These are phyloP conservation scores for Ostreobium quekettii DNA, from an alignment of 139 green algal genomes.

Conservation along the genomic window DNA sequence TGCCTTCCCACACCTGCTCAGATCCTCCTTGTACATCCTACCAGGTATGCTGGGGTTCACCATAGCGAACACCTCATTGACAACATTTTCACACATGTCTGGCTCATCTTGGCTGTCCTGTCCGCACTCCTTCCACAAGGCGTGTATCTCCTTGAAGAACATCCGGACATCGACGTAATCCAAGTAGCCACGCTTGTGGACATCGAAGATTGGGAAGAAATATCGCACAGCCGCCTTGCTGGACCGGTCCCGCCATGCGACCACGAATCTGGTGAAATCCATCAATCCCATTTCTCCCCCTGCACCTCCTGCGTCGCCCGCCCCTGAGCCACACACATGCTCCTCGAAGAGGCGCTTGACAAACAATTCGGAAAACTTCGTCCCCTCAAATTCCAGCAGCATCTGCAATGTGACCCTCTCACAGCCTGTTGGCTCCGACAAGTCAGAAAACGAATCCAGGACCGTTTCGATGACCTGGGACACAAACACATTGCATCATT, in stretches of 20 bases:
- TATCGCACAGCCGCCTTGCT: not conserved
- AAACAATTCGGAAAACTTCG: slow-evolving; percentile 7
- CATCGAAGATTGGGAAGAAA: slow-evolving; percentile 17
- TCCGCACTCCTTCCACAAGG: not conserved
- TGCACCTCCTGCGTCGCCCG: not conserved
- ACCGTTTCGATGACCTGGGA: slow-evolving; percentile 4
- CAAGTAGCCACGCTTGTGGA: slow-evolving; percentile 13
- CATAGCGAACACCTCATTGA: slow-evolving; percentile 18
- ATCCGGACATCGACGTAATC: slow-evolving; percentile 3
- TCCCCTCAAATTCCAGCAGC: slow-evolving; percentile 5
- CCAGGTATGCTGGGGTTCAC: not conserved
- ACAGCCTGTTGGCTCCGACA: not conserved
- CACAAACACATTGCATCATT: too few relatives aligned
- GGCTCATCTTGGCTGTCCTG: slow-evolving; percentile 5
- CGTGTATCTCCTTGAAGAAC: slow-evolving; percentile 8
- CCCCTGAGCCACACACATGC: not conserved
- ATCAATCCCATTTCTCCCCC: not conserved
- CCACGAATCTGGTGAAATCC: slow-evolving; percentile 6
- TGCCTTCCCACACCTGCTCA: slow-evolving; percentile 8
- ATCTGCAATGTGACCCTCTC: not conserved
- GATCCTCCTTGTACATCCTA: not conserved
- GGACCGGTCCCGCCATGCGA: slow-evolving; percentile 7
- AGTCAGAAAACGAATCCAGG: slow-evolving; percentile 3
- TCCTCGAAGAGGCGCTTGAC: slow-evolving; percentile 6
- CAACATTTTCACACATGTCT: slow-evolving; percentile 17